Conservation (phyloP, 306 rosid species). For the Malus domestica region DNA sequence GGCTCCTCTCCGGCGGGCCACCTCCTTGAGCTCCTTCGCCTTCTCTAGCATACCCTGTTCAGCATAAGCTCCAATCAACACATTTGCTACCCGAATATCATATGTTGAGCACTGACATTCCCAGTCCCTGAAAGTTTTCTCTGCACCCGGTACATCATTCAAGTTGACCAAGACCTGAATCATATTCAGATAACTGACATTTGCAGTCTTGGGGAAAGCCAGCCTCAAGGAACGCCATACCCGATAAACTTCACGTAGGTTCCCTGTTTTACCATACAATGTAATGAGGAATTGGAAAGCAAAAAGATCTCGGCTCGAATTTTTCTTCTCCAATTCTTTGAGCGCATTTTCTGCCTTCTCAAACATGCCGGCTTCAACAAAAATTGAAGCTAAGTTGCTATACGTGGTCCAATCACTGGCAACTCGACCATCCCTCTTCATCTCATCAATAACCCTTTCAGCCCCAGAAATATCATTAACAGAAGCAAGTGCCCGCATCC, state of each 20-base stretch:
- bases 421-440: conserved; percentile 76
- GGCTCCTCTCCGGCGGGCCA: conserved; percentile 63
- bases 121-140: conserved; percentile 79
- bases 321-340: conserved; percentile 79
- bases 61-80: conserved; percentile 54
- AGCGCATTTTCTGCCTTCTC: conserved; percentile 74
- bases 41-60: conserved; percentile 53
- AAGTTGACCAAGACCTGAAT: conserved; percentile 63
- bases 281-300: conserved; percentile 83
- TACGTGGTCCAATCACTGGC: conserved; percentile 77
- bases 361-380: conserved; percentile 51
- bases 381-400: conserved; percentile 84
- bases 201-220: conserved; percentile 73
- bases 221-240: conserved; percentile 88
- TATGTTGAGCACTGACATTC: conserved; percentile 51
- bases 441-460: conserved; percentile 81
- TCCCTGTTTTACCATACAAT: conserved; percentile 61
- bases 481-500: conserved; percentile 91
- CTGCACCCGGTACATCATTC: conserved; percentile 86
- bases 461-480: conserved; percentile 62
- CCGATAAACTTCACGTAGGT: conserved; percentile 60
- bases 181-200: conserved; percentile 83
- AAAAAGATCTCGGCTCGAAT: conserved; percentile 41
- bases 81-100: conserved; percentile 79
- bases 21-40: conserved; percentile 62